Base-by-base conservation (phyloP, 2,329 filamentous ascomycete species). In the Beauveria bassiana region DNA sequence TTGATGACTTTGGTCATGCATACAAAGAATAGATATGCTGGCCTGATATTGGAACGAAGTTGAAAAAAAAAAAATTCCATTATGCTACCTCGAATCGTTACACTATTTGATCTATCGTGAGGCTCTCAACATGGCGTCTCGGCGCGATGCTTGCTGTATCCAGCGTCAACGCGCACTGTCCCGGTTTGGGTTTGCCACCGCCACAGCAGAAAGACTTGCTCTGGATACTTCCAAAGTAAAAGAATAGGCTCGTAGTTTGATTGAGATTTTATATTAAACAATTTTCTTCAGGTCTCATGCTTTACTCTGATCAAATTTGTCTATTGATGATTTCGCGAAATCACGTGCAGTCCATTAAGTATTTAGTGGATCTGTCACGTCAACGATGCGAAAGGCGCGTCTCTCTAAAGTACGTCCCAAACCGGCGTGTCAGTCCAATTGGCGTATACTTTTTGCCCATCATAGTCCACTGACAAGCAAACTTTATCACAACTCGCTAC, bases 381-480 rank as follows among this genome's bases (percentile, higher is more conserved):
- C 61, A 58, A 38, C 52, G 57, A 51, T 57, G 20, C 24, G 45
- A 47, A 61, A 47, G 61, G 57, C 61, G 61, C 61, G 61, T 63
- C 61, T 57, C 47, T 47, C 46, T 31, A 50, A 63, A 61, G 58
- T 54, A 42, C 42, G 50, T 47, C 38, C 49, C n/a, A 54, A 51
- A 50, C 20, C 20, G 20, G 42, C 43, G 43, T 60, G 50, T 42
- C 50, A 47, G 42, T n/a, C 50, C 50, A 54, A 54, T 61, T 42
- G 50, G 42, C 42, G 26, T 61, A 18, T 47, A 60, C 56, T 49
- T 54, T 62, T 61, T 51, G 34, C 50, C 26, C 18, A 46, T 51
- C 45, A 59, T 28, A 10, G 4, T 16, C 50, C 22, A 53, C 40
- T 28, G 12, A 60, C 58, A 16, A 28, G 16, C 20, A 38, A 38